Conservation (phyloP, 2,329 filamentous ascomycete genomes). For the Cyphellophora europaea region DNA sequence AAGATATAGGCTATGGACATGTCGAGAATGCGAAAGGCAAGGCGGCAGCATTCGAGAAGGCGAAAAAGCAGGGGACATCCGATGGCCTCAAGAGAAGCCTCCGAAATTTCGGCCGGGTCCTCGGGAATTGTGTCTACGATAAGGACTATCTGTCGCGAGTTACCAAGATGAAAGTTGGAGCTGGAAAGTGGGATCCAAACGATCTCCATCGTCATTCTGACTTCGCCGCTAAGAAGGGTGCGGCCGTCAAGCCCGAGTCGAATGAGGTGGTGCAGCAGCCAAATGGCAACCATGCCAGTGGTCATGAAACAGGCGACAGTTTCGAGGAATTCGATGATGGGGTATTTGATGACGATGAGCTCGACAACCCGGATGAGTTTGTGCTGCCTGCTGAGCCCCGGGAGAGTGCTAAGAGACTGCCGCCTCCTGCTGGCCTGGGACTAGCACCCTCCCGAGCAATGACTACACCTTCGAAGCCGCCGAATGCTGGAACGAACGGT, state of each 20-base stretch:
- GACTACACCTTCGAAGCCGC: constrained; percentile 15
- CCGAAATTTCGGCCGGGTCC: constrained; percentile 86
- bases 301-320: too few relatives aligned
- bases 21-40: constrained; percentile 96
- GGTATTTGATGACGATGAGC: constrained; percentile 61
- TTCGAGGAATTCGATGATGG: constrained; percentile 64
- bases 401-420: not conserved
- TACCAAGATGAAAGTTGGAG: constrained; percentile 75
- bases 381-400: constrained; percentile 37
- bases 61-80: constrained; percentile 95
- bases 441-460: not conserved
- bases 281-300: not conserved
- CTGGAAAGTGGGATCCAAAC: constrained; percentile 68
- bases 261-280: not conserved
- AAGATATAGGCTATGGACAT: constrained; percentile 94
- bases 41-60: constrained; percentile 92
- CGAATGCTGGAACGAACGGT: constrained; percentile 1
- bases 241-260: constrained; percentile 20
- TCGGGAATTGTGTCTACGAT: constrained; percentile 98
- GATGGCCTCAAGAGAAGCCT: constrained; percentile 85
- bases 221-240: constrained; percentile 52
- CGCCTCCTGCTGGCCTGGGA: not conserved
- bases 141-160: constrained; percentile 86
- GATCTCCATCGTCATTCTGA: constrained; percentile 74
- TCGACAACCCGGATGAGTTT: constrained; percentile 71